phyloP scores from a whole-genome alignment of 441 rosid species.

The Populus hybrid region DNA sequence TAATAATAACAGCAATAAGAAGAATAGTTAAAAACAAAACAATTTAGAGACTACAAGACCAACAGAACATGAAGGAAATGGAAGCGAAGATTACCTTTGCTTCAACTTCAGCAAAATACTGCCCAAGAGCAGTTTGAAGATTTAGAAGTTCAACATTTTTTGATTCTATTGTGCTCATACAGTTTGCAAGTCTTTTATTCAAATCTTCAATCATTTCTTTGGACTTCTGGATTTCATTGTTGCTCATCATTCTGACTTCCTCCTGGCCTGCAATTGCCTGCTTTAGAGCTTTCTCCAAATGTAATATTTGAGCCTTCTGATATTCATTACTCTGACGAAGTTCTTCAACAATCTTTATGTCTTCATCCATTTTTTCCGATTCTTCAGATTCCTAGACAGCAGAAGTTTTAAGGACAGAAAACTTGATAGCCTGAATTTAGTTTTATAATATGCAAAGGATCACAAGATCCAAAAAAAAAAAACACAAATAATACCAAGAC shows the following conservation, averaged over 20 bases:
- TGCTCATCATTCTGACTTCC: conserved; percentile 43
- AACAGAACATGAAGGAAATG: not conserved
- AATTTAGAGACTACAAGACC: not conserved
- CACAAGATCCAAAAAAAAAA: too few relatives aligned
- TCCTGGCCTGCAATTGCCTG: conserved; percentile 65
- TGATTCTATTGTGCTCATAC: conserved; percentile 62
- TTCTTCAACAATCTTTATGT: too few relatives aligned
- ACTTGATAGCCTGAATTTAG: too few relatives aligned
- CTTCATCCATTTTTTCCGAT: too few relatives aligned
- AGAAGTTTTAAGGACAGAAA: too few relatives aligned
- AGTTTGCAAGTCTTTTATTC: conserved; percentile 64
- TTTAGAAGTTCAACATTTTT: conserved; percentile 81
- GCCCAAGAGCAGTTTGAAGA: conserved; percentile 98
- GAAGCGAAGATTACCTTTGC: conserved; percentile 61
- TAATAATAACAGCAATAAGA: conserved; percentile 10
- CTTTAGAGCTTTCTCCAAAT: too few relatives aligned
- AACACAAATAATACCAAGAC: too few relatives aligned
- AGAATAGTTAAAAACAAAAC: not conserved
- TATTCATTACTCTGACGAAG: too few relatives aligned
- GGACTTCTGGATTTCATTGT: conserved; percentile 59
- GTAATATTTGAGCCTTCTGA: too few relatives aligned
- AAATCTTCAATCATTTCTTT: conserved; percentile 66
- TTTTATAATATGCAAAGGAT: too few relatives aligned
- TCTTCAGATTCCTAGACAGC: too few relatives aligned
- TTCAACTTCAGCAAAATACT: conserved; percentile 93